Evolutionary conservation across 192 early-diverging fungal species (phyloP).

Genomic region (Gigaspora rosea): DNA sequence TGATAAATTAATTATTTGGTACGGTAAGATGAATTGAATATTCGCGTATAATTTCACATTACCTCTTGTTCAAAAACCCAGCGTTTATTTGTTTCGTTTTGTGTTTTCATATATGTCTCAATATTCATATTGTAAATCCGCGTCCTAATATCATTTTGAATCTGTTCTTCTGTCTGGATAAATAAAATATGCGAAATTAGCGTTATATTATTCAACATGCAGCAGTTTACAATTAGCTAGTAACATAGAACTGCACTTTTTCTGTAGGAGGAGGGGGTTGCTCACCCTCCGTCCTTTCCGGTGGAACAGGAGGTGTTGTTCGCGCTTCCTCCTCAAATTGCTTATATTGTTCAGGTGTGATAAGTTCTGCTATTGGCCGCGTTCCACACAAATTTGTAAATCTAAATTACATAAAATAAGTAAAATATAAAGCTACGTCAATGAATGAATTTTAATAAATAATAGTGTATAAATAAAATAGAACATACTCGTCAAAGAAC

Average conservation of each 20-base stretch:
- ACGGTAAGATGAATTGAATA: background rate
- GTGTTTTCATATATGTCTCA: conserved; percentile 64
- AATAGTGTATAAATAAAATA: background rate
- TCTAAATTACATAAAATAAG: conserved; percentile 37
- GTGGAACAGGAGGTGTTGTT: conserved; percentile 12
- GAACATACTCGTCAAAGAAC: conserved; percentile 67
- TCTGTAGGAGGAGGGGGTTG: conserved; percentile 19
- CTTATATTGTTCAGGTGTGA: conserved; percentile 51
- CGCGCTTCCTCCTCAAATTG: conserved; percentile 41
- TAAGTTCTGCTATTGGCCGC: conserved; percentile 55
- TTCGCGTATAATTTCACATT: background rate
- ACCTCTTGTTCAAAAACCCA: conserved; percentile 73
- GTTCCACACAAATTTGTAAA: conserved; percentile 57
- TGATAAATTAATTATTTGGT: background rate
- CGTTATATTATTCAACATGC: background rate
- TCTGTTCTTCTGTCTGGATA: conserved; percentile 51
- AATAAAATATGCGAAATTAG: background rate
- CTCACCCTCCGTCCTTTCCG: conserved; percentile 28
- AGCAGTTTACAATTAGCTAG: background rate
- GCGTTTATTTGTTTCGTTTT: conserved; percentile 68
- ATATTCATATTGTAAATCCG: conserved; percentile 59
- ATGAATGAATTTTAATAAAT: background rate
- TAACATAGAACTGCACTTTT: background rate
- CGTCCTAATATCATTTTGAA: conserved; percentile 57
- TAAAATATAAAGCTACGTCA: background rate